Evolutionary conservation across 495 filamentous ascomycete species (phyloP), one percentile per base, ranked within the genome.

Genomic region (Penicillium canescens): DNA sequence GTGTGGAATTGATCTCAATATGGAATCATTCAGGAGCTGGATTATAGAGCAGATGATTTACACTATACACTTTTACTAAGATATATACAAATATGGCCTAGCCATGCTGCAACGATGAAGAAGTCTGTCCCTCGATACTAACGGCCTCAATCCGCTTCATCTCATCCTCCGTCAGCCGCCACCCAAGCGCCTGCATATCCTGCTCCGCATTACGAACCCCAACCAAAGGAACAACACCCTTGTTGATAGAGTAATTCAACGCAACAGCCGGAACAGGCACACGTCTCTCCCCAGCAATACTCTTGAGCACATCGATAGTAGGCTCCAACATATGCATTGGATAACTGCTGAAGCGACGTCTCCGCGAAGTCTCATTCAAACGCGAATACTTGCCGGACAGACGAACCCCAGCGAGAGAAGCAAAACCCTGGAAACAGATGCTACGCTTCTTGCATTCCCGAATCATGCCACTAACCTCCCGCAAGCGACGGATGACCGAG

Each of bases 201-300:
- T 63, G 56, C 39, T 65, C 54, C 4, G 59, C 44, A 42, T 54
- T 41, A 28, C 57, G 60, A n/a, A 63, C 28, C 3, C 60, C 65
- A 10, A 57, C 57, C 18, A 60, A 13, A 1, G 63, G 65, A 11
- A 66, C 37, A 14, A 62, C 57, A 3, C 60, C 65, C 34, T 66
- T 68, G 33, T 58, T 66, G 37, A 78, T 60, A 24, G 70, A 71
- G 41, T 73, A 79, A 36, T 78, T 78, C 20, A 77, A 49, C 36
- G 74, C 74, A 5, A 76, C 69, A 7, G 68, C 69, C 0, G 73
- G 53, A 7, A 71, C 54, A 24, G 54, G 46, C 7, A 67, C 62
- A 0, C 52, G 60, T 8, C 53, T 57, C 48, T 67, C 60, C 31
- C 64, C 60, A 4, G 62, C 57, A 52, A 66, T 66, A 36, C 47